Conservation (phyloP, 768 basidiomycete genomes). For the Boletellus emodensis region DNA sequence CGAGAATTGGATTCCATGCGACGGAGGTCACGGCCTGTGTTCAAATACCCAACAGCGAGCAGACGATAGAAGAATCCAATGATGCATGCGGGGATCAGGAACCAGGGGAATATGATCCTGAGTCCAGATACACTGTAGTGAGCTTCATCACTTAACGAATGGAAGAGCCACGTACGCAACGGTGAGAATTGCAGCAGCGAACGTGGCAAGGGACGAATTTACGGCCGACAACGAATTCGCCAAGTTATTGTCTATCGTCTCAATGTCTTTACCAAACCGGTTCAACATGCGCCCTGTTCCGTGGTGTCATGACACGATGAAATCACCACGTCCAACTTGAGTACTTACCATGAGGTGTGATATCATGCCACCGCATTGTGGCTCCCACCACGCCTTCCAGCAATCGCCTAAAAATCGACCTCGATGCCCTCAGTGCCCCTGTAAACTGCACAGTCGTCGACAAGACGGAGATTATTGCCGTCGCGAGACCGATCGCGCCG, state of each 20-base stretch:
- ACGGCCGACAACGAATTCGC: conserved; percentile 69
- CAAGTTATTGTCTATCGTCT: conserved; percentile 77
- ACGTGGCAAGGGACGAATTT: conserved; percentile 71
- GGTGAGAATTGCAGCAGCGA: conserved; percentile 71
- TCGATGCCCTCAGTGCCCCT: conserved; percentile 40
- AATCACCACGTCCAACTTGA: not conserved
- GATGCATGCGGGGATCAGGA: conserved; percentile 71
- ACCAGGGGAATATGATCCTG: conserved; percentile 74
- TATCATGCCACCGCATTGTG: conserved; percentile 83
- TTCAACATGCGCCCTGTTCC: conserved; percentile 74
- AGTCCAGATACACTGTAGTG: not conserved
- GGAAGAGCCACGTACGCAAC: conserved; percentile 48
- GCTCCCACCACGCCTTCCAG: conserved; percentile 70
- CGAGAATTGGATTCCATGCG: conserved; percentile 89
- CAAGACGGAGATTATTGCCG: conserved; percentile 44
- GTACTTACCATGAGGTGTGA: conserved; percentile 65
- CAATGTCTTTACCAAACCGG: conserved; percentile 83
- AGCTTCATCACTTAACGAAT: conserved; percentile 5
- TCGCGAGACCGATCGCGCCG: conserved; percentile 52
- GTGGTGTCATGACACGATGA: not conserved
- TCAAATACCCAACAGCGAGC: conserved; percentile 68
- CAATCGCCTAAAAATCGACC: conserved; percentile 44
- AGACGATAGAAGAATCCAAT: conserved; percentile 72
- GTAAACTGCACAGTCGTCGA: conserved; percentile 55
- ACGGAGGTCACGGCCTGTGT: conserved; percentile 78